Evolutionary conservation across 2,329 filamentous ascomycete species (phyloP).

Genomic region (Cladophialophora bantiana): DNA sequence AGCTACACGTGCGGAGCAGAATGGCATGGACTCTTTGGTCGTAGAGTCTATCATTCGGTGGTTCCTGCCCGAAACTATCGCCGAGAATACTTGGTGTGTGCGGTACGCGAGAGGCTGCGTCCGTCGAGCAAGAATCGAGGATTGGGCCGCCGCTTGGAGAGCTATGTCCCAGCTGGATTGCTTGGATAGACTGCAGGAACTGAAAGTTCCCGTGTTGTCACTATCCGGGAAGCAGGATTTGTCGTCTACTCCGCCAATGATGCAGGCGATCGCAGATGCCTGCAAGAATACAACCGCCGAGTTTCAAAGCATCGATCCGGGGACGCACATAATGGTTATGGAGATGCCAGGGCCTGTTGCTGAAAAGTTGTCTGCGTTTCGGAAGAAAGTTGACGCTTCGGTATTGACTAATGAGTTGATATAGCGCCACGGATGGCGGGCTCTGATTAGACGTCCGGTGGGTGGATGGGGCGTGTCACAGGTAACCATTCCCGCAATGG

Average conservation of each 20-base stretch:
- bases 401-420: no score
- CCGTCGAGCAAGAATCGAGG: slow-evolving; percentile 1
- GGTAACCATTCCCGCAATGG: no score
- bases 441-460: no score
- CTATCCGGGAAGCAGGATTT: slow-evolving; percentile 16
- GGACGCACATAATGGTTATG: slow-evolving; percentile 22
- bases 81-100: slow-evolving; percentile 16
- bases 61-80: slow-evolving; percentile 23
- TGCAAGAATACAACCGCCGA: not conserved
- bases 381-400: slow-evolving; percentile 4
- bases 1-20: slow-evolving; percentile 11
- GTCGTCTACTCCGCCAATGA: slow-evolving; percentile 1
- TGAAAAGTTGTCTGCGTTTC: slow-evolving; percentile 5
- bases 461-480: no score
- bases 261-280: slow-evolving; percentile 7
- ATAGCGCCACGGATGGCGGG: no score
- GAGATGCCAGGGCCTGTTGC: slow-evolving; percentile 15
- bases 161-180: slow-evolving; percentile 14
- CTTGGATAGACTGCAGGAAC: not conserved
- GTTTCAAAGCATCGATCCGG: slow-evolving; percentile 11
- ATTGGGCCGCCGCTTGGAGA: slow-evolving; percentile 26
- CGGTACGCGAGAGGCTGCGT: slow-evolving; percentile 12
- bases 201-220: slow-evolving; percentile 7
- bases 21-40: slow-evolving; percentile 17
- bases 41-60: slow-evolving; percentile 10